Base-by-base conservation (phyloP, 345 rosid species). In the Citrus maxima region DNA sequence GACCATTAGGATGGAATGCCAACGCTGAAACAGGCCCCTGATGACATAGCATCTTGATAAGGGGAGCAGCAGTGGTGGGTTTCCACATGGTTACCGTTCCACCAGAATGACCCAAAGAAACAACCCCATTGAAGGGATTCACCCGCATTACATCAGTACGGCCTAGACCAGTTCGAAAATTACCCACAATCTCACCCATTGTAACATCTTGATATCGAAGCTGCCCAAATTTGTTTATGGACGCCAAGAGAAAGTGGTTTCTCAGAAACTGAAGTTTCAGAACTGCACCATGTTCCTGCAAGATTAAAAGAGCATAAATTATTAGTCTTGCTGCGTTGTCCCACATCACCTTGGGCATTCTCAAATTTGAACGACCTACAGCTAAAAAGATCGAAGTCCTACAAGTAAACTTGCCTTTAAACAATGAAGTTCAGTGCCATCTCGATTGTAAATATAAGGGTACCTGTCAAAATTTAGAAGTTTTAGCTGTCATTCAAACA, bases 21-120 rank as follows among this genome's bases (percentile, higher is more conserved):
- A 91, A 58, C n/a, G 94, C 90, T 7, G 97, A 87, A 62, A 93
- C 37, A n/a, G 99, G 89, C 10, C 97, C 97, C 2, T 75, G 92
- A 78, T 96, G 97, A 78, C 95, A 90, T 67, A 88, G 87, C 94
- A 94, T 93, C 85, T 90, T 93, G 84, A 94, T 91, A 6, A 96
- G 89, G 21, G 97, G 97, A 73, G 82, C 87, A 4, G 88, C 82
- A 59, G 83, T 81, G 25, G 97, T 94, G 46, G 98, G 97, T 83
- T 92, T 94, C 99, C 99, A 96, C 99, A 94, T 93, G 76, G 91
- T 88, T 72, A 96, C 97, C 0, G 89, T 88, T 76, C 99, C 98
- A 78, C 89, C 86, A 32, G 97, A 84, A 84, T 92, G 97, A 35
- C 27, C 27, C 27, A 25, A 25, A 25, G 27, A 25, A 25, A 25